A percentile compares a stretch with the other conserved stretches of the same genome.
phyloP scores from a whole-genome alignment of 2,329 filamentous ascomycete genomes.

The Xylariales sp. region DNA sequence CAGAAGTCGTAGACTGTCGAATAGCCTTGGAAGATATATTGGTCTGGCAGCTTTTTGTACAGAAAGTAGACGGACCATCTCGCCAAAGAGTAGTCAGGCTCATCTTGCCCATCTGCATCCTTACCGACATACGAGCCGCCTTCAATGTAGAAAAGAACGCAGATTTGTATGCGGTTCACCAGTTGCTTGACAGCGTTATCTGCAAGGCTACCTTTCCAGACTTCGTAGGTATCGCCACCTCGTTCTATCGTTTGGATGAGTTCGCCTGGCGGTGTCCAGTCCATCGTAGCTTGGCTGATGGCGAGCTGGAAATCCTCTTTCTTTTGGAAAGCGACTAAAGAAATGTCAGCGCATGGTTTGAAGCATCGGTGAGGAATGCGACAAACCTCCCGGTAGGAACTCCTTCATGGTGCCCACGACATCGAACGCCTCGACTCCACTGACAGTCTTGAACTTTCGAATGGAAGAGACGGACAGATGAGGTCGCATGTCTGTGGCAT shows the following conservation, averaged over 20 bases:
- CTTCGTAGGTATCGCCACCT: constrained; percentile 64
- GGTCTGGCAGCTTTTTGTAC: constrained; percentile 55
- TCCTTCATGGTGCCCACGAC: constrained; percentile 58
- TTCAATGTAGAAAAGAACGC: constrained; percentile 86
- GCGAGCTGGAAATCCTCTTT: constrained; percentile 57
- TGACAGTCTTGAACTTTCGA: constrained; percentile 65
- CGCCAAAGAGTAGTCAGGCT: constrained; percentile 67
- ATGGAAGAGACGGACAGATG: constrained; percentile 66
- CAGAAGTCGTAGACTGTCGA: constrained; percentile 88
- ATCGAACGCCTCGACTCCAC: constrained; percentile 65
- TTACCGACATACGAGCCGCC: constrained; percentile 71
- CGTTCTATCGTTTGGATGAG: constrained; percentile 61
- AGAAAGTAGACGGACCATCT: constrained; percentile 93
- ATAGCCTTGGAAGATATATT: constrained; percentile 85
- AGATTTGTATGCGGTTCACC: constrained; percentile 75
- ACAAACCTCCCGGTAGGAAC: constrained; percentile 63
- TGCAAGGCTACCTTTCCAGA: constrained; percentile 75
- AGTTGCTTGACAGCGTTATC: constrained; percentile 67
- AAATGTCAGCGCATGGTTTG: constrained; percentile 12
- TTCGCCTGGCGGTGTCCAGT: constrained; percentile 70
- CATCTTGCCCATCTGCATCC: constrained; percentile 45
- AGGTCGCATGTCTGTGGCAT: constrained; percentile 71
- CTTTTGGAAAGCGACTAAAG: constrained; percentile 61
- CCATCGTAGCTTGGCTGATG: constrained; percentile 39
- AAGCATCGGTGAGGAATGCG: constrained; percentile 2